Evolutionary conservation across 352 stramenopile genomes (phyloP).

Genomic region (Globisporangium echinulatum): DNA sequence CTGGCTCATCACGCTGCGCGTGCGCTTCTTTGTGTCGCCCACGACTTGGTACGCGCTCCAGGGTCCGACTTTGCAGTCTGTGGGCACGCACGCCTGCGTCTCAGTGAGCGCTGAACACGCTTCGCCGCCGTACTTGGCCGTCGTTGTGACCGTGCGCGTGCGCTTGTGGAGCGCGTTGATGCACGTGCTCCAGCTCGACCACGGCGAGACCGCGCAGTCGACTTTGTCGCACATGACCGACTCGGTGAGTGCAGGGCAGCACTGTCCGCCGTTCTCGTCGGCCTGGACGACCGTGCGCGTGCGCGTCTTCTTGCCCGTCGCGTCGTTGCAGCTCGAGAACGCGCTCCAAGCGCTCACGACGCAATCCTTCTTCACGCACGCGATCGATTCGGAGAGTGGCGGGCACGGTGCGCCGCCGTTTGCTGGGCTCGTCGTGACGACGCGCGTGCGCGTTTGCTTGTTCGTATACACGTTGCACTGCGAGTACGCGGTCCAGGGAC

Average conservation of each 20-base stretch:
- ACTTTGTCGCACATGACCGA: conserved; percentile 28
- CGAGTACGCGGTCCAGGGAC: conserved; percentile 23
- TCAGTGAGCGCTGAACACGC: conserved; percentile 23
- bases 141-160: conserved; percentile 23
- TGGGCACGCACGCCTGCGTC: conserved; percentile 18
- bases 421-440: conserved; percentile 17
- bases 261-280: conserved; percentile 22
- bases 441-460: conserved; percentile 29
- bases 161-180: conserved; percentile 27
- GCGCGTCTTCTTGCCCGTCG: conserved; percentile 29
- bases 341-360: conserved; percentile 25
- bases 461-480: conserved; percentile 20
- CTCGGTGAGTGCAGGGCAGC: conserved; percentile 24
- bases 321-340: conserved; percentile 29
- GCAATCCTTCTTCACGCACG: conserved; percentile 22
- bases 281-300: conserved; percentile 36
- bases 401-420: conserved; percentile 24
- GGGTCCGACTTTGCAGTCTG: conserved; percentile 35
- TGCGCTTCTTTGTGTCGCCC: conserved; percentile 30
- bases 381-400: conserved; percentile 17
- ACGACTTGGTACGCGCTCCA: conserved; percentile 32
- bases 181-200: conserved; percentile 34
- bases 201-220: conserved; percentile 36
- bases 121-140: conserved; percentile 28
- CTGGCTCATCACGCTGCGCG: conserved; percentile 26